Evolutionary conservation across 2,329 filamentous ascomycete species (phyloP).

Genomic region (Pestalotiopsis sp.): DNA sequence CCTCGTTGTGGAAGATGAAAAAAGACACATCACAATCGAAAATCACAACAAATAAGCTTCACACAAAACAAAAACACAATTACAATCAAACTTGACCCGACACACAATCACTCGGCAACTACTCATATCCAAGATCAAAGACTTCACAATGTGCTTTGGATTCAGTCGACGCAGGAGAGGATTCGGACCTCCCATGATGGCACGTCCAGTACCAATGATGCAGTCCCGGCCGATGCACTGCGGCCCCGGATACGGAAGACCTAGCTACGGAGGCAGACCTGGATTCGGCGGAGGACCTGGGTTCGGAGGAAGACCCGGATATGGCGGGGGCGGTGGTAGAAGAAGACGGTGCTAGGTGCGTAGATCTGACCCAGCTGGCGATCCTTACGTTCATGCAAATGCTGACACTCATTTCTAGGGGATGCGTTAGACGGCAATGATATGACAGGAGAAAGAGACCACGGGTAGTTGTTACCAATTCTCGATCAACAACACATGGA

Average conservation of each 20-base stretch:
- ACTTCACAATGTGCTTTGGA: background rate
- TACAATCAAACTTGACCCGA: background rate
- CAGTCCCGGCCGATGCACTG: background rate
- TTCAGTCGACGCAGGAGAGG: background rate
- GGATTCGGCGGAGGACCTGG: background rate
- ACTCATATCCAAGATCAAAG: background rate
- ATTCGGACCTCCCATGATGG: background rate
- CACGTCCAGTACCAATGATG: background rate
- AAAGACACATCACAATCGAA: background rate
- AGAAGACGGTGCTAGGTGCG: background rate
- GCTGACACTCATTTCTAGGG: too few relatives aligned
- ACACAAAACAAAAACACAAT: background rate
- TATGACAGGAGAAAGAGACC: too few relatives aligned
- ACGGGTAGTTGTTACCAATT: too few relatives aligned
- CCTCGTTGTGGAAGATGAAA: accelerated
- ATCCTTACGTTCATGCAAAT: background rate
- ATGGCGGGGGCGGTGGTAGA: background rate
- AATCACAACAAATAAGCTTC: too few relatives aligned
- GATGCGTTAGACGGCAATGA: too few relatives aligned
- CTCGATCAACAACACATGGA: too few relatives aligned
- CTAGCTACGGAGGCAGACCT: background rate
- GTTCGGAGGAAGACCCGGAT: background rate
- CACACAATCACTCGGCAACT: background rate
- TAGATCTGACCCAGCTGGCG: background rate
- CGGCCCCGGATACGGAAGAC: background rate